These are phyloP conservation scores for Elongisporangium anandrum DNA, from an alignment of 352 stramenopile genomes.

Conservation along the genomic window DNA sequence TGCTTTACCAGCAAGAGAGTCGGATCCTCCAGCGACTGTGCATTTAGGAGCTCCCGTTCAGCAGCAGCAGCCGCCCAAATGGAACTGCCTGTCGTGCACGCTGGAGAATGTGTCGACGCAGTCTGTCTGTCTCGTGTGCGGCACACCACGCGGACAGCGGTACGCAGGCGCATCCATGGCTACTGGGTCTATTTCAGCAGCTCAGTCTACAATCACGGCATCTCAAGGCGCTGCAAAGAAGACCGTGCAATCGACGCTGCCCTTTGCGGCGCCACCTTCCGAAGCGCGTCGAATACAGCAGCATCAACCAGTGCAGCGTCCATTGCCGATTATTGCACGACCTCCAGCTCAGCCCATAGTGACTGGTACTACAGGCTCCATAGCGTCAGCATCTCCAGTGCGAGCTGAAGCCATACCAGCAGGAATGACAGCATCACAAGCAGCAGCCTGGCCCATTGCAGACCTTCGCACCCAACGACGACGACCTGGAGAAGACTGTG, in stretches of 20 bases:
- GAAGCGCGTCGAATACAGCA: slow-evolving; percentile 4
- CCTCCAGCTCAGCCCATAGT: background rate
- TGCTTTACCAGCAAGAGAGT: slow-evolving; percentile 8
- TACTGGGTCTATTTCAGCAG: background rate
- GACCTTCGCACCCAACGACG: slow-evolving; percentile 8
- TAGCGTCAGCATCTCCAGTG: background rate
- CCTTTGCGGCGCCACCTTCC: slow-evolving; percentile 31
- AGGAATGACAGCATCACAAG: background rate
- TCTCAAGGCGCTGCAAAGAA: slow-evolving; percentile 15
- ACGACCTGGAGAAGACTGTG: slow-evolving; percentile 39
- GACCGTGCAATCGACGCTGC: slow-evolving; percentile 59
- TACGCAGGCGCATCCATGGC: slow-evolving; percentile 9
- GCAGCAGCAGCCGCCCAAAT: slow-evolving; percentile 5
- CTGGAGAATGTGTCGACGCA: slow-evolving; percentile 39
- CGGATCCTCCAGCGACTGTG: background rate
- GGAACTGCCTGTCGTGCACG: slow-evolving; percentile 61
- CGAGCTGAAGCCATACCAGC: background rate
- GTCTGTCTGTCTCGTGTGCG: slow-evolving; percentile 42
- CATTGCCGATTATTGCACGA: background rate
- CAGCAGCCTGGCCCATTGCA: slow-evolving; percentile 5
- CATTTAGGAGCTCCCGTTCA: slow-evolving; percentile 1
- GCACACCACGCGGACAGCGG: slow-evolving; percentile 34
- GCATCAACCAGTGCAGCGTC: background rate
- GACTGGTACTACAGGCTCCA: background rate
- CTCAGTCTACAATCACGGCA: background rate